Conservation (phyloP, 495 filamentous ascomycete genomes). For the Aspergillus campestris region DNA sequence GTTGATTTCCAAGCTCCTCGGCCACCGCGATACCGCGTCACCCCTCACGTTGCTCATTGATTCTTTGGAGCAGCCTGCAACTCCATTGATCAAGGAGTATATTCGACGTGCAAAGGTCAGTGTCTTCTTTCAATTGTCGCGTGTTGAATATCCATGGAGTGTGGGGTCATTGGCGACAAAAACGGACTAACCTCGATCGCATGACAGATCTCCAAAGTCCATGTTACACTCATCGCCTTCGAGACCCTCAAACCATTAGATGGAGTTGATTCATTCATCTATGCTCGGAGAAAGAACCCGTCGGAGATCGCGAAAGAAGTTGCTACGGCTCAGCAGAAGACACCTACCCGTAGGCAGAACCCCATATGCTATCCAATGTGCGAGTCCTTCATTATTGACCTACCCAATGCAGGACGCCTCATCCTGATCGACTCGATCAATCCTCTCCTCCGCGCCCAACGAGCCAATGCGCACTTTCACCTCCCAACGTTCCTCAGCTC, state of each 20-base stretch:
- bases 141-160: too few relatives aligned
- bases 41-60: conserved; percentile 83
- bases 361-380: neutral
- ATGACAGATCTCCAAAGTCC: conserved; percentile 43
- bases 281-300: conserved; percentile 49
- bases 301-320: conserved; percentile 51
- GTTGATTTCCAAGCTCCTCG: conserved; percentile 75
- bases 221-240: conserved; percentile 72
- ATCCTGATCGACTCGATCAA: conserved; percentile 41
- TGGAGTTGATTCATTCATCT: conserved; percentile 55
- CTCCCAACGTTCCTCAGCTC: conserved; percentile 33
- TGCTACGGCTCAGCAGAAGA: conserved; percentile 18
- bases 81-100: conserved; percentile 64
- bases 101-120: conserved; percentile 64
- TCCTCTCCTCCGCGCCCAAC: conserved; percentile 24
- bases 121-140: neutral
- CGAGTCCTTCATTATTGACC: neutral
- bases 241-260: conserved; percentile 53
- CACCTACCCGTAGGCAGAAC: conserved; percentile 23
- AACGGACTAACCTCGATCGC: neutral
- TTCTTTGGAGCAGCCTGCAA: conserved; percentile 72
- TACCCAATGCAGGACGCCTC: conserved; percentile 28
- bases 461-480: conserved; percentile 22
- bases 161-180: neutral
- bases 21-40: conserved; percentile 66